Conservation (phyloP, 768 basidiomycete genomes). For the Suillus lakei region DNA sequence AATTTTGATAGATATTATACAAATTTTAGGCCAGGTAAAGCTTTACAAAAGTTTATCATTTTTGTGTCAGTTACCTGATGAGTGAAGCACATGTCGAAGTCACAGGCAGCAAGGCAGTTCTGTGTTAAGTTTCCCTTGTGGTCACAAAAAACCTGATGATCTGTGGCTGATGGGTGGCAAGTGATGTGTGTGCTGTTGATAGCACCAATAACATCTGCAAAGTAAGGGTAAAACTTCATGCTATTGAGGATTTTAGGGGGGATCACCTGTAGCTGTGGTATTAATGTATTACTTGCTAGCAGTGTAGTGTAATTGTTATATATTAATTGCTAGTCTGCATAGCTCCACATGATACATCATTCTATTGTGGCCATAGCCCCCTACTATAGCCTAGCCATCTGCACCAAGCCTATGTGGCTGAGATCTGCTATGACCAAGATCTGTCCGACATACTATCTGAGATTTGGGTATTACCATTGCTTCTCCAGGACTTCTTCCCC, state of each 20-base stretch:
- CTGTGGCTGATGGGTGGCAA: slow-evolving; percentile 15
- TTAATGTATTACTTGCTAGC: not conserved
- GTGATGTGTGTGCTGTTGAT: slow-evolving; percentile 33
- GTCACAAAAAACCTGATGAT: slow-evolving; percentile 16
- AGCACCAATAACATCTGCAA: slow-evolving; percentile 26
- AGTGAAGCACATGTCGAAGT: slow-evolving; percentile 38
- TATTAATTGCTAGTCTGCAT: too few species aligned
- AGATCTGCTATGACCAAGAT: not conserved
- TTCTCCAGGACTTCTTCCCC: not conserved
- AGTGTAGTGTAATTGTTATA: not conserved
- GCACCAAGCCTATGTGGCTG: not conserved
- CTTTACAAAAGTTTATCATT: too few species aligned
- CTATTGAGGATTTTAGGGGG: slow-evolving; percentile 19
- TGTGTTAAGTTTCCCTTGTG: slow-evolving; percentile 35
- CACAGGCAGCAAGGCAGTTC: slow-evolving; percentile 41
- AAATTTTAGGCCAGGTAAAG: too few species aligned
- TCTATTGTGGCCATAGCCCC: not conserved
- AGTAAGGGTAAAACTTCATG: slow-evolving; percentile 31
- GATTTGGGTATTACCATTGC: not conserved
- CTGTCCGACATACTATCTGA: too few species aligned
- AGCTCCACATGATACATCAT: not conserved
- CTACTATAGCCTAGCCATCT: not conserved
- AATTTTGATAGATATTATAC: too few species aligned
- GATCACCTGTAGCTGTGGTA: slow-evolving; percentile 1
- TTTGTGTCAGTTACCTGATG: too few species aligned